Evolutionary conservation across 2,329 filamentous ascomycete species (phyloP), one percentile per base, ranked within the genome.

Genomic region (Neophaeococcomyces mojaviensis): DNA sequence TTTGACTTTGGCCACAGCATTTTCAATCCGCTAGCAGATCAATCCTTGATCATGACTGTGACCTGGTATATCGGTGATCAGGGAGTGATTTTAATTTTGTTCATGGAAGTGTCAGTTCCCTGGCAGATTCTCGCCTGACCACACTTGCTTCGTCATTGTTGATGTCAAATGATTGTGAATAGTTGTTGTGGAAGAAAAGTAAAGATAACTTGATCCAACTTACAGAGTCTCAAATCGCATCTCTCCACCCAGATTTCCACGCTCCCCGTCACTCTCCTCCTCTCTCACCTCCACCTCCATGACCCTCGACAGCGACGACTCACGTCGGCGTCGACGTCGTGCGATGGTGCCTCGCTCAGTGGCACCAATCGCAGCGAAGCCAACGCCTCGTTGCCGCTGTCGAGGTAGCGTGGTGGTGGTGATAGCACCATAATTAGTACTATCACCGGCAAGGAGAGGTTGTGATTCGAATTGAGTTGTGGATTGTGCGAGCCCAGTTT

Each of bases 141-240:
- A 28, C 24, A 6, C 24, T 28, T 28, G 24, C 24, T 28, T 28
- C n/a, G n/a, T n/a, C n/a, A n/a, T n/a, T n/a, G n/a, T 28, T 10
- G 24, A 10, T 5, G 5, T 5, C 24, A 28, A 10, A 28, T 28
- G 24, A 10, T n/a, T n/a, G n/a, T n/a, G 24, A 28, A 10, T 28
- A 5, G 24, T 6, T 28, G 24, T 28, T 10, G 24, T 10, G n/a
- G 24, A 28, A 6, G 24, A 28, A 28, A 28, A 28, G 24, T 28
- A 10, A 28, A 28, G 24, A 28, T 10, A 10, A 28, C 5, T 6
- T 10, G 10, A 28, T 28, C 10, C 10, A n/a, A 61, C 59, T 57
- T 52, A 47, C 41, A 47, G 46, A 46, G 46, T 47, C 50, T 46
- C 40, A 39, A 30, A 39, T 33, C 30, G 39, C 28, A 28, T 44